Base-by-base conservation (phyloP, 257 asterid genomes). In the Lavandula angustifolia region DNA sequence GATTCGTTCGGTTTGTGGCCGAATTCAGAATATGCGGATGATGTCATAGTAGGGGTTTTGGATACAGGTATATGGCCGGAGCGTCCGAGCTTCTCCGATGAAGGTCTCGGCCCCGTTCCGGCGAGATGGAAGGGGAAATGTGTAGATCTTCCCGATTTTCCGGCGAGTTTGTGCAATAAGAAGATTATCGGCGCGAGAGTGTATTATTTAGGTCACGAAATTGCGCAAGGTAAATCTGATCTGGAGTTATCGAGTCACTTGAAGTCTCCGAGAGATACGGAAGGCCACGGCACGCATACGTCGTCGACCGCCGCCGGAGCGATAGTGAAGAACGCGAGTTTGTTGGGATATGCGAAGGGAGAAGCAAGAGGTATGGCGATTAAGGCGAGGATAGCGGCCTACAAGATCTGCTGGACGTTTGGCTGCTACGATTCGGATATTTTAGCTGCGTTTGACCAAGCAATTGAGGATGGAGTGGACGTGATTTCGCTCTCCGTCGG, bases 21-120 rank as follows among this genome's bases (percentile, higher is more conserved):
- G 0, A 76, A 89, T 54, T 71, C 97, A 0, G 83, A 84, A 33
- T 92, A 92, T 40, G 97, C 95, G 0, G 96, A 85, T 29, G 97
- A 89, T 60, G 91, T 92, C 34, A 84, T 89, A 62, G 42, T 92
- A 12, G 97, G 97, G 3, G 78, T 92, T 12, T 80, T 92, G 3
- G 99, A 92, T 54, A 92, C 99, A 1, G 99, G 99, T 3, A 89
- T 92, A 67, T 92, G 97, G 96, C 99, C 97, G 7, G 91, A 92
- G 78, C 67, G 95, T 8, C 72, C 63, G n/a, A 92, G 99, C 69
- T 92, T 92, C 81, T 80, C 87, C 54, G 99, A 86, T 13, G 90
- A 77, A 40, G 90, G 86, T 0, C 80, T 92, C 0, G 75, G 95
- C 3, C 71, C 87, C 0, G 82, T 86, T 16, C 99, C 99, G 4